Base-by-base conservation (phyloP, 2,329 filamentous ascomycete genomes). In the Neurospora sp. region DNA sequence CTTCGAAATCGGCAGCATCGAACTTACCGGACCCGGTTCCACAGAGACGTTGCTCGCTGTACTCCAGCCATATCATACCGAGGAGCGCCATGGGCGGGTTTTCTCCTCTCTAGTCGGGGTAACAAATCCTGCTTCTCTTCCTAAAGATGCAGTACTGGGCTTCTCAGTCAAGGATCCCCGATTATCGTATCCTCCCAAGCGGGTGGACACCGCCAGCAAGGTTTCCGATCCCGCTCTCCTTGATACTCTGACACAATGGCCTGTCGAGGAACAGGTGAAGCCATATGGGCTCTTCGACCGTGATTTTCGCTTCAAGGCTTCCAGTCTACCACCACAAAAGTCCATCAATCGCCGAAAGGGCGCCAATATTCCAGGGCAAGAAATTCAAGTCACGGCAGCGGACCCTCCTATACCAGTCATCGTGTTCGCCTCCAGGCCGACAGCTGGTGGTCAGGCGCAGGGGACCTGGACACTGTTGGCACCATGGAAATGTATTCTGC, bases 401-500 rank as follows among this genome's bases (percentile, higher is more conserved):
- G 93, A 97, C 76, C 92, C 92, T 1, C 82, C 86, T 1, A 96
- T 98, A 17, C 96, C 96, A 0, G 80, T 95, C 46, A 82, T 95
- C 1, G 80, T 96, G 6, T 84, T 93, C 4, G 84, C 90, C 40
- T 88, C 87, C 11, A 85, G 88, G 3, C 78, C 84, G 10, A 78
- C 80, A 11, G 75, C 78, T 1, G 80, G 81, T 43, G 81, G 79
- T 11, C 85, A 85, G 66, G 81, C 83, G 1, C 89, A 91, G 67
- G 90, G 91, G 0, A 89, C 85, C 0, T 98, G 93, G 93, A 96
- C 90, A 0, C 78, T 98, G 1, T 83, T 98, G 33, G 85, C 96
- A 3, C 96, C 96, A 0, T 97, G 95, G 93, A 93, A 92, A 77
- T 97, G 92, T 75, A 91, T 98, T 42, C 83, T 89, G 42, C 88